These are phyloP conservation scores for Penstemon eatonii DNA, from an alignment of 257 asterid species.

Conservation along the genomic window DNA sequence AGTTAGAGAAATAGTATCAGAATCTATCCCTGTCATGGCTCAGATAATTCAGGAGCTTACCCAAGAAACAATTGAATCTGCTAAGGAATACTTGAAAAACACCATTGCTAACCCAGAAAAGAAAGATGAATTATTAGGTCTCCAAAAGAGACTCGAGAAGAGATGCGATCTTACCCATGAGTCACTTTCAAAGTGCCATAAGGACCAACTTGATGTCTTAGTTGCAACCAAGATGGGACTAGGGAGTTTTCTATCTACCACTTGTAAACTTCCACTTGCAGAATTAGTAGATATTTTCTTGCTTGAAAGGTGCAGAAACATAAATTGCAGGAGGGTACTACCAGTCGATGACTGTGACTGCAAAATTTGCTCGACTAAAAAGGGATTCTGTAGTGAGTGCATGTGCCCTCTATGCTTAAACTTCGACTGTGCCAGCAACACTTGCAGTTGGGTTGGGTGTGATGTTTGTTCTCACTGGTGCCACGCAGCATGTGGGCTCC, in stretches of 20 bases:
- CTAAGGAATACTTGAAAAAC: conserved; percentile 59
- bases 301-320: conserved; percentile 77
- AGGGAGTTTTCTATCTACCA: conserved; percentile 50
- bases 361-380: conserved; percentile 72
- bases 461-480: conserved; percentile 91
- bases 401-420: conserved; percentile 91
- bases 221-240: conserved; percentile 75
- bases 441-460: conserved; percentile 98
- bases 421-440: conserved; percentile 77
- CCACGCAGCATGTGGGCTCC: conserved; percentile 79
- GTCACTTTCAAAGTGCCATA: conserved; percentile 73
- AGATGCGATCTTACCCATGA: conserved; percentile 75
- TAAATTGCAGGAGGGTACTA: conserved; percentile 61
- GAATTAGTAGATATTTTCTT: conserved; percentile 77
- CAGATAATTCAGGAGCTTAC: conserved; percentile 73
- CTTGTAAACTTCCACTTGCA: conserved; percentile 40
- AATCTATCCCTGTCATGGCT: conserved; percentile 65
- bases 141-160: conserved; percentile 70
- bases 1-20: conserved; percentile 66
- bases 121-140: conserved; percentile 52
- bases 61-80: conserved; percentile 62
- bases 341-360: conserved; percentile 90
- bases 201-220: conserved; percentile 68
- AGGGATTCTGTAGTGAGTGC: conserved; percentile 91
- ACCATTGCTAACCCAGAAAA: conserved; percentile 54